Percentiles rank a stretch among this genome's conserved stretches.
These are phyloP conservation scores for Solanum chacoense DNA, from an alignment of 305 asterid species.

Conservation along the genomic window DNA sequence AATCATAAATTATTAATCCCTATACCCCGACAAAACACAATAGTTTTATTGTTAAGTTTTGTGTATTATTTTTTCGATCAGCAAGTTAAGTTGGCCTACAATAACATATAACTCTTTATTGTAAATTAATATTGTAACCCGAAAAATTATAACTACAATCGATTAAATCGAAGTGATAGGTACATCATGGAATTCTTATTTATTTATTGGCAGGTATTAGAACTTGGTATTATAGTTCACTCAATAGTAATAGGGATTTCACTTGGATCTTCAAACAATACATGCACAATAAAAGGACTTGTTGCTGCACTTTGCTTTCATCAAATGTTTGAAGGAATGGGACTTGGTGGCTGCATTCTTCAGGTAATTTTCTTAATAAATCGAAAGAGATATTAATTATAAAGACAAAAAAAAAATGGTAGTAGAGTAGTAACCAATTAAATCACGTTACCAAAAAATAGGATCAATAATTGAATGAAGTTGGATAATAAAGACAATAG, in stretches of 20 bases:
- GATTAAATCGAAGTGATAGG: not conserved
- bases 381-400: not conserved
- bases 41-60: not conserved
- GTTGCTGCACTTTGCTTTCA: constrained; percentile 18
- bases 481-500: not conserved
- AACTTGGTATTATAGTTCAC: constrained; percentile 17
- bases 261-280: constrained; percentile 6
- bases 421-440: not conserved
- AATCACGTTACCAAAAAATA: not conserved
- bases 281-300: constrained; percentile 9
- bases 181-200: not conserved
- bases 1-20: not conserved
- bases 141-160: not conserved
- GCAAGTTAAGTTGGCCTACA: not conserved
- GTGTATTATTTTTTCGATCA: not conserved
- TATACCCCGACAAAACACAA: not conserved
- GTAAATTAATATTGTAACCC: not conserved
- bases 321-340: constrained; percentile 22
- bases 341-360: constrained; percentile 15
- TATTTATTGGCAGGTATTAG: constrained; percentile 8
- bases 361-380: not conserved
- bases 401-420: not conserved
- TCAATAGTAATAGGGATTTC: constrained; percentile 11
- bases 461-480: not conserved
- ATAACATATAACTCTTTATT: not conserved